Conservation (phyloP, 139 green algal genomes). For the Spirogloea muscicola region DNA sequence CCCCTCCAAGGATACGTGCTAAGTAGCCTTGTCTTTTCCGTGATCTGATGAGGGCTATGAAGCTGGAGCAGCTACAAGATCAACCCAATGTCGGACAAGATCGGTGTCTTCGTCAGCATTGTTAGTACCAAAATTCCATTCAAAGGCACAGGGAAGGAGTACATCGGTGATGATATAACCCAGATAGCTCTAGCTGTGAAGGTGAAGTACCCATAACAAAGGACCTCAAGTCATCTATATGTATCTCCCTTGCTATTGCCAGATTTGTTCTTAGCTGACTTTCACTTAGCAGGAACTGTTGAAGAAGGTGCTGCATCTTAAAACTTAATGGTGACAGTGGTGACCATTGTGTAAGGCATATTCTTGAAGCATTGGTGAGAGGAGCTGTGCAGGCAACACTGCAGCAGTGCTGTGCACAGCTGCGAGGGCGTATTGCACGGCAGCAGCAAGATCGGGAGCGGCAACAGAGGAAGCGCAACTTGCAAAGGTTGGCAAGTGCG, state of each 20-base stretch:
- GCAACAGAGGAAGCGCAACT: constrained; percentile 77
- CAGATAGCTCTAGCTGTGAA: constrained; percentile 82
- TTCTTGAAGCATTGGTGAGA: neutral
- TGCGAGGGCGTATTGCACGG: constrained; percentile 78
- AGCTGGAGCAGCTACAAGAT: constrained; percentile 97
- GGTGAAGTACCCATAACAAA: constrained; percentile 5
- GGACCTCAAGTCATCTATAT: neutral
- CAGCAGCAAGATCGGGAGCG: constrained; percentile 74
- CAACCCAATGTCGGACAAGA: constrained; percentile 80
- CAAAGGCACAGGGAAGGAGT: constrained; percentile 93
- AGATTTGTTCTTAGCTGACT: too few relatives aligned
- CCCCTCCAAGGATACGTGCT: too few relatives aligned
- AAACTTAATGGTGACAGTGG: too few relatives aligned
- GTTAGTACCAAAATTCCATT: constrained; percentile 98
- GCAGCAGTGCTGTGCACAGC: constrained; percentile 68
- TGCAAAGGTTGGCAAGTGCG: constrained; percentile 58
- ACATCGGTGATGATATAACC: constrained; percentile 93
- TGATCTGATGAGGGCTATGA: constrained; percentile 6
- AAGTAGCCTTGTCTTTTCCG: constrained; percentile 10
- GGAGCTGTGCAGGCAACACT: constrained; percentile 26
- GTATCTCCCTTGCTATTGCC: too few relatives aligned
- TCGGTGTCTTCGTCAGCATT: constrained; percentile 94
- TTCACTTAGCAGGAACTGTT: too few relatives aligned
- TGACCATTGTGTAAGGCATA: neutral
- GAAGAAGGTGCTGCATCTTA: too few relatives aligned